Conservation (phyloP, 1,284 basidiomycete genomes). For the Mycena citricolor region DNA sequence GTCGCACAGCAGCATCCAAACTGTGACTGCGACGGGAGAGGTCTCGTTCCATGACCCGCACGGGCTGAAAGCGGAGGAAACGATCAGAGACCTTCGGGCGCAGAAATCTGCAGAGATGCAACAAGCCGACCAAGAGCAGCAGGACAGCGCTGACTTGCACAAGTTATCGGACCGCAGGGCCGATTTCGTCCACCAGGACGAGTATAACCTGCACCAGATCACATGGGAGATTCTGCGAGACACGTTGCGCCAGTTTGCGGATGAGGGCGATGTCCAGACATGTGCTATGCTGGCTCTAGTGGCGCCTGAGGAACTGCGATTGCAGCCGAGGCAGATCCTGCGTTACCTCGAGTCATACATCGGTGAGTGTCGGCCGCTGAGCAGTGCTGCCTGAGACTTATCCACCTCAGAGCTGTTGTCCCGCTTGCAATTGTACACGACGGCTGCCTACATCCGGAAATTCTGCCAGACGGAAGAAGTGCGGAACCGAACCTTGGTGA, state of each 20-base stretch:
- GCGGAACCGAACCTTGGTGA: constrained; percentile 50
- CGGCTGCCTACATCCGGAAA: constrained; percentile 72
- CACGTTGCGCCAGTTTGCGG: constrained; percentile 59
- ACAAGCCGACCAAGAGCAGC: constrained; percentile 26
- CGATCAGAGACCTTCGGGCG: constrained; percentile 28
- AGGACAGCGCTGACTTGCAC: constrained; percentile 29
- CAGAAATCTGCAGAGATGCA: constrained; percentile 17
- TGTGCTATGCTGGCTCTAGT: constrained; percentile 68
- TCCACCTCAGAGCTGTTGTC: constrained; percentile 53
- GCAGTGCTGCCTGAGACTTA: background rate
- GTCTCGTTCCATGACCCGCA: constrained; percentile 35
- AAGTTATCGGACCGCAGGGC: constrained; percentile 40
- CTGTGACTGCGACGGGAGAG: constrained; percentile 54
- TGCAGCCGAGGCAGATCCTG: constrained; percentile 42
- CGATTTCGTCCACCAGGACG: constrained; percentile 49
- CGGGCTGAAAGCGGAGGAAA: constrained; percentile 27
- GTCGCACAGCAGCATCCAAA: constrained; percentile 67
- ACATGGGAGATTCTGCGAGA: constrained; percentile 58
- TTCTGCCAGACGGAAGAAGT: constrained; percentile 51
- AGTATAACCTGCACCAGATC: constrained; percentile 48
- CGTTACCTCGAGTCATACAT: constrained; percentile 70
- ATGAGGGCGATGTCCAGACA: constrained; percentile 75
- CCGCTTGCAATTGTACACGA: constrained; percentile 57
- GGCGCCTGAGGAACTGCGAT: constrained; percentile 52
- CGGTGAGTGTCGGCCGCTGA: constrained; percentile 42